Evolutionary conservation across 1,284 basidiomycete species (phyloP), one percentile per base, ranked within the genome.

Genomic region (Ceratobasidium sp.): DNA sequence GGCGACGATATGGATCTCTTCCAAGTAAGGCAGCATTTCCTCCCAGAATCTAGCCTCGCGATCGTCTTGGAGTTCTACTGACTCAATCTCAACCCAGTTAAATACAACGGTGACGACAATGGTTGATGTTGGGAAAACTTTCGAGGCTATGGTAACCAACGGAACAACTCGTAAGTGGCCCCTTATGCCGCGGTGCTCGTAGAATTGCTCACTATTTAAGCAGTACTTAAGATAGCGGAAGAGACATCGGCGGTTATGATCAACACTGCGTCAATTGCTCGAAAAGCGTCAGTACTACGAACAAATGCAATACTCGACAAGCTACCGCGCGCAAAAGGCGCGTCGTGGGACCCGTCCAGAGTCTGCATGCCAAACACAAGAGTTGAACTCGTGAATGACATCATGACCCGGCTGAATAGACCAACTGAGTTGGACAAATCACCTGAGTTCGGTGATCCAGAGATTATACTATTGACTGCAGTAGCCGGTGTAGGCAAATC

Each of bases 381-480:
- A 26, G 10, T 40, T 20, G 10, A 61, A 12, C 13, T 71, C 33
- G 42, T 71, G 38, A 28, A 71, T 23, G 20, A 48, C n/a, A 33
- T 61, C 9, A 26, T 71, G 12, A 33, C 40, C 2, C 61, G 69
- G 69, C 44, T 68, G 44, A 17, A 59, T 33, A n/a, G 26, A 12
- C 20, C 56, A 17, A 46, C 23, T 2, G 52, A 33, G 1, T 57
- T 9, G 23, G 44, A 20, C 7, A 38, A 44, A 23, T n/a, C 6
- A 23, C 3, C 10, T 1, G 3, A 23, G 13, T 5, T 33, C 48
- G 40, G 23, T 5, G 3, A 33, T 9, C 2, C 28, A 10, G 23
- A 68, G 12, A 54, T 78, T 48, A 42, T 56, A 20, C 59, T 70
- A 15, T 26, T 78, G 26, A 70, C 59, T 9, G 77, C 17, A 4